Evolutionary conservation across 202 grass and related monocot genomes (phyloP).

Genomic region (Cymbopogon flexuosus): DNA sequence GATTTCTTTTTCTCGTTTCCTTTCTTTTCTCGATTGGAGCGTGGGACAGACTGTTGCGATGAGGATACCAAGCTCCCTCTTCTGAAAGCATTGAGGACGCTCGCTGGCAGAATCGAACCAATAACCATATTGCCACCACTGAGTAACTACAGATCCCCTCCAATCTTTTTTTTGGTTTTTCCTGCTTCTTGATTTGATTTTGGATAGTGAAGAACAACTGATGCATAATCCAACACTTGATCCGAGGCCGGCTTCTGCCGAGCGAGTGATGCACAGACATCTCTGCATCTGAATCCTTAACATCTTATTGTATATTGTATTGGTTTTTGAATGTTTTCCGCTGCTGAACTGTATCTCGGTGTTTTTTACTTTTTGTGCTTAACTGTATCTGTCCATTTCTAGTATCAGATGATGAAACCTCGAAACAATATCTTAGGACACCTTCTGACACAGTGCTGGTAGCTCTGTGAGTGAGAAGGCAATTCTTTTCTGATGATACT

Average conservation of each 20-base stretch:
- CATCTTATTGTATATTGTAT: too few species aligned
- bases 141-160: constrained; percentile 39
- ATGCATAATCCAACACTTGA: constrained; percentile 83
- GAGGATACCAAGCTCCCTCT: constrained; percentile 88
- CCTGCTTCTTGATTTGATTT: neutral
- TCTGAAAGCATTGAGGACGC: constrained; percentile 59
- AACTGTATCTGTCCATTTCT: too few species aligned
- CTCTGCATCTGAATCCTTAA: constrained; percentile 41
- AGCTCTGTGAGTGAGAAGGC: constrained; percentile 64
- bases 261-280: constrained; percentile 39
- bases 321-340: too few species aligned
- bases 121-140: constrained; percentile 55
- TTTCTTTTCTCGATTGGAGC: neutral
- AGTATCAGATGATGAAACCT: constrained; percentile 43
- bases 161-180: neutral
- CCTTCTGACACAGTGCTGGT: constrained; percentile 70
- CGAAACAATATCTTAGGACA: constrained; percentile 90
- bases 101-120: constrained; percentile 84
- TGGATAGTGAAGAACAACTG: constrained; percentile 52
- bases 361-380: too few species aligned
- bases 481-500: constrained; percentile 59
- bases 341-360: too few species aligned
- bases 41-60: constrained; percentile 28
- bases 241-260: constrained; percentile 34
- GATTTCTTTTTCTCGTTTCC: too few species aligned